A percentile compares a stretch with the other conserved stretches of the same genome.
Evolutionary conservation across 495 filamentous ascomycete genomes (phyloP).

Genomic region (Chlorociboria aeruginascens): DNA sequence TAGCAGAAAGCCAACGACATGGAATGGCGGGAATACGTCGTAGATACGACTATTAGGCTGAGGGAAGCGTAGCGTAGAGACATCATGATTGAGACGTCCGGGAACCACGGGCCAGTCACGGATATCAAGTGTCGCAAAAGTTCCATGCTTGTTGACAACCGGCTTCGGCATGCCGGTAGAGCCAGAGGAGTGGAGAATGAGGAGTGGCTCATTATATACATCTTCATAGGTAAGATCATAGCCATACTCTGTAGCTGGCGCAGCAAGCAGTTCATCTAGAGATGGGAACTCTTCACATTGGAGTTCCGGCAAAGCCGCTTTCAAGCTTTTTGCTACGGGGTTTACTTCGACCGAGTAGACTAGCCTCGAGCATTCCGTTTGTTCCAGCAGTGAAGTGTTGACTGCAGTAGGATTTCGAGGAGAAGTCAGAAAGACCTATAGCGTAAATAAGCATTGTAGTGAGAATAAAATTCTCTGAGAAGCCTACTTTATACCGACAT

Average conservation of each 20-base stretch:
- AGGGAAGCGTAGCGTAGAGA: neutral
- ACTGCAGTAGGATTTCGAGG: slow-evolving; percentile 14
- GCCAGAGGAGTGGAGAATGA: slow-evolving; percentile 23
- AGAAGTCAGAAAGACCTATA: neutral
- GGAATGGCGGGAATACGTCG: neutral
- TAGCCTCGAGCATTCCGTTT: neutral
- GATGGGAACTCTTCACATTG: neutral
- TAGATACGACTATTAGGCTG: neutral
- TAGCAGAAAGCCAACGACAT: neutral
- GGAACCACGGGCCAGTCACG: slow-evolving; percentile 14
- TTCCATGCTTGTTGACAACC: neutral
- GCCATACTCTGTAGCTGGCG: neutral
- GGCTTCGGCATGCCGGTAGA: slow-evolving; percentile 22
- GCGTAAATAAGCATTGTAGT: neutral
- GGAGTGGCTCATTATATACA: slow-evolving; percentile 19
- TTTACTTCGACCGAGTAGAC: neutral
- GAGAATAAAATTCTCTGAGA: neutral
- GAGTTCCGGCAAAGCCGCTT: slow-evolving; percentile 2
- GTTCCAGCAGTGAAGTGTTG: neutral
- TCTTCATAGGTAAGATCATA: slow-evolving; percentile 20
- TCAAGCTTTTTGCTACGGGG: neutral
- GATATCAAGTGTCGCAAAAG: neutral
- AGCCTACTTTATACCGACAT: slow-evolving; percentile 32
- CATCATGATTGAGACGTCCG: neutral
- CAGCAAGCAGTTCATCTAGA: neutral